Conservation (phyloP, 805 yeast species). For the Saturnispora halmiae region DNA sequence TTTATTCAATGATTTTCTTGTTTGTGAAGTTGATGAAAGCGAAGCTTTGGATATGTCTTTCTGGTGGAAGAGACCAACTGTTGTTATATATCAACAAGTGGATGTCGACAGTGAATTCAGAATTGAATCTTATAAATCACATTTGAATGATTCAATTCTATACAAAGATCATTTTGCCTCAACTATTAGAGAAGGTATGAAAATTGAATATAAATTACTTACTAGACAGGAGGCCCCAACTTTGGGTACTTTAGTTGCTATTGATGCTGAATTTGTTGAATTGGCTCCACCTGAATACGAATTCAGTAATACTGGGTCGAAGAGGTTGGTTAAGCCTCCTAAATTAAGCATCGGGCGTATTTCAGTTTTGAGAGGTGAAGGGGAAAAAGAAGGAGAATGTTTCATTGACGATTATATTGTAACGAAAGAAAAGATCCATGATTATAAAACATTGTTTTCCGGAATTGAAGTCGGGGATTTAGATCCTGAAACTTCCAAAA, state of each 20-base stretch:
- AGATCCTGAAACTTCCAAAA: constrained; percentile 55
- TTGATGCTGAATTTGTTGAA: constrained; percentile 94
- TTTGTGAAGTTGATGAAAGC: constrained; percentile 57
- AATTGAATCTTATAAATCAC: constrained; percentile 43
- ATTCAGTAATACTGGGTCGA: constrained; percentile 61
- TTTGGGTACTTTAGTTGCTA: constrained; percentile 73
- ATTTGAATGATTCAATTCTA: constrained; percentile 54
- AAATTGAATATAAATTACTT: constrained; percentile 58
- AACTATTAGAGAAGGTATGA: constrained; percentile 49
- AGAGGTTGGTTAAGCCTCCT: constrained; percentile 64
- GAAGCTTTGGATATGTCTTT: constrained; percentile 68
- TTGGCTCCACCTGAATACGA: constrained; percentile 72
- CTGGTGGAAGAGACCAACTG: constrained; percentile 80
- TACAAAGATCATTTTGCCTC: constrained; percentile 69
- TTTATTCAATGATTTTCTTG: constrained; percentile 86
- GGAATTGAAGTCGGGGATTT: constrained; percentile 94
- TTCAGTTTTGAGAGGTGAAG: constrained; percentile 73
- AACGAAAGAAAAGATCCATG: constrained; percentile 61
- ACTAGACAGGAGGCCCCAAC: constrained; percentile 62
- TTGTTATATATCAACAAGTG: constrained; percentile 53
- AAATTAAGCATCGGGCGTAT: constrained; percentile 76
- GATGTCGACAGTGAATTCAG: constrained; percentile 33
- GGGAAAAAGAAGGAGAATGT: constrained; percentile 58
- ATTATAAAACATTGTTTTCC: constrained; percentile 81
- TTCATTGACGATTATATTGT: constrained; percentile 90